Percentiles rank a stretch among this genome's conserved stretches.
Evolutionary conservation across 306 rosid genomes (phyloP).

Genomic region (Trichosanthes cucumerina): DNA sequence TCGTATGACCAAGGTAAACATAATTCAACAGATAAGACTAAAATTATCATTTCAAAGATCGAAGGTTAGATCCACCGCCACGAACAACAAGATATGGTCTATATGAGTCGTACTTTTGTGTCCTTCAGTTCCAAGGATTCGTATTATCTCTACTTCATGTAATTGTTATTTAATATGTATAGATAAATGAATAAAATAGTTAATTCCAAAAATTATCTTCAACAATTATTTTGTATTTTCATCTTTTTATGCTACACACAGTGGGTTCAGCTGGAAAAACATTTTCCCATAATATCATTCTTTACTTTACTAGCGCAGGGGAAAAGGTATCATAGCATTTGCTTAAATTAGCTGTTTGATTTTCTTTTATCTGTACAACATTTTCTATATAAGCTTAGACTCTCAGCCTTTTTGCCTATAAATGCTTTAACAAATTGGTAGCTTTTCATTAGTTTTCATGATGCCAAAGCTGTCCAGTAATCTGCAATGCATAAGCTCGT

Average conservation of each 20-base stretch:
- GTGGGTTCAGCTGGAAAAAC: not conserved
- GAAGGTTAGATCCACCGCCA: no score
- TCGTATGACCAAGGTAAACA: no score
- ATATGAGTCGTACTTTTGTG: no score
- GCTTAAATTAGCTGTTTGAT: not conserved
- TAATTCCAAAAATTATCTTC: not conserved
- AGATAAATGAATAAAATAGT: not conserved
- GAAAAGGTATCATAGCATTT: not conserved
- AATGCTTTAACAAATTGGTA: not conserved
- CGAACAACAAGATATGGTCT: no score
- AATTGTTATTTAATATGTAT: not conserved
- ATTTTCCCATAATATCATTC: not conserved
- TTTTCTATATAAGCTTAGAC: not conserved
- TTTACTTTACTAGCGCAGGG: not conserved
- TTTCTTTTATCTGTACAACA: not conserved
- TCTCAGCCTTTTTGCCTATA: not conserved
- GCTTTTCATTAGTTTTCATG: conserved; percentile 20
- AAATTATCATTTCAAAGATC: no score
- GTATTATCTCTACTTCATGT: not conserved
- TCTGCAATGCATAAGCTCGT: conserved; percentile 54
- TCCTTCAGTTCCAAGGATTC: no score
- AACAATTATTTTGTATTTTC: not conserved
- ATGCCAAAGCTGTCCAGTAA: conserved; percentile 57
- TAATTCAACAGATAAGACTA: no score
- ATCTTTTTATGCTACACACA: not conserved